Conservation (phyloP, 2,329 filamentous ascomycete species). For the Cryphonectria naterciae region DNA sequence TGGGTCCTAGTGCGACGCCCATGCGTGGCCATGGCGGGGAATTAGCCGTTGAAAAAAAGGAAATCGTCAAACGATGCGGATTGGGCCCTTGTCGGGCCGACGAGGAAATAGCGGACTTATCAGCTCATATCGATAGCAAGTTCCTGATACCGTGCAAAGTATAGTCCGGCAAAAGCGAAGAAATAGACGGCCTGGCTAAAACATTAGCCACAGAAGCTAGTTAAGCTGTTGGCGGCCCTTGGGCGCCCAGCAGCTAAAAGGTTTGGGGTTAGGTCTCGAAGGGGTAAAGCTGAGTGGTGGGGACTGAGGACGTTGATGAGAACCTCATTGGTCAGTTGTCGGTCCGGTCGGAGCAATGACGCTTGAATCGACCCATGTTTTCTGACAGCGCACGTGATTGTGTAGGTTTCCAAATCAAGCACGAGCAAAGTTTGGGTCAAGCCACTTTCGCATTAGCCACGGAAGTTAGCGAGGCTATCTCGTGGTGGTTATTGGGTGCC, state of each 20-base stretch:
- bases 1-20: neutral
- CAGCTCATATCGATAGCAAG: neutral
- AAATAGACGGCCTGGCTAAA: no score
- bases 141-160: neutral
- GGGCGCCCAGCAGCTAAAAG: neutral
- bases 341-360: neutral
- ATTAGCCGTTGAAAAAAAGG: neutral
- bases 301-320: fast-evolving
- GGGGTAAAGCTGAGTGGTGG: neutral
- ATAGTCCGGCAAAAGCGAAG: no score
- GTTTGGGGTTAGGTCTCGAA: neutral
- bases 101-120: neutral
- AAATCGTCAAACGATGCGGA: neutral
- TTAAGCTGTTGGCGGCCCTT: neutral
- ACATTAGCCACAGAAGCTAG: neutral
- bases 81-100: neutral
- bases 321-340: neutral
- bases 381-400: no score
- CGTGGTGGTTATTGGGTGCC: neutral
- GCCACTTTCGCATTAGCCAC: neutral
- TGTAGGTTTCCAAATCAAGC: no score
- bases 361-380: neutral
- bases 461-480: neutral
- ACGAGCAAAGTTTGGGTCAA: neutral
- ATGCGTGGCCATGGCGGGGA: neutral